Evolutionary conservation across 495 filamentous ascomycete species (phyloP).

Genomic region (Penicillium riverlandense): DNA sequence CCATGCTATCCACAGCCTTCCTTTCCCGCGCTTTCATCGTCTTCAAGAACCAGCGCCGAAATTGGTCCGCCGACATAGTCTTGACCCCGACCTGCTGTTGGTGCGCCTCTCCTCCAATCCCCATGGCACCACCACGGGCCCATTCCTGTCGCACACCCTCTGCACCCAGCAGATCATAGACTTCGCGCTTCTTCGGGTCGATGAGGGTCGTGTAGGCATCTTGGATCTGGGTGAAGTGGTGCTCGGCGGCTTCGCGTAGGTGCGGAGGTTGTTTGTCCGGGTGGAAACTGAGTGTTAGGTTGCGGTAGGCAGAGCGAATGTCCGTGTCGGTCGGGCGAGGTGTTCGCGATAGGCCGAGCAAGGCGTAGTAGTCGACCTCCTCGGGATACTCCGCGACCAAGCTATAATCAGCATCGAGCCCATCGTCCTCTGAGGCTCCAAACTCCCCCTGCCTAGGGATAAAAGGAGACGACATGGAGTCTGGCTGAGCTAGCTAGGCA

Average conservation of each 20-base stretch:
- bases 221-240: conserved; percentile 41
- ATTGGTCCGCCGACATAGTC: conserved; percentile 38
- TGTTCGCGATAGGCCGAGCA: conserved; percentile 40
- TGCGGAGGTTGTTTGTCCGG: conserved; percentile 50
- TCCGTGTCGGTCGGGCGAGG: conserved; percentile 40
- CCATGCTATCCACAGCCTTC: conserved; percentile 34
- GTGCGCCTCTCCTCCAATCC: conserved; percentile 20
- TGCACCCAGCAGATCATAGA: conserved; percentile 46
- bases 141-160: conserved; percentile 41
- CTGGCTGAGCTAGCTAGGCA: neutral
- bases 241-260: conserved; percentile 36
- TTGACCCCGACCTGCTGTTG: conserved; percentile 32
- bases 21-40: conserved; percentile 38
- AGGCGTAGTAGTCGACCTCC: conserved; percentile 41
- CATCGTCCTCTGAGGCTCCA: conserved; percentile 14
- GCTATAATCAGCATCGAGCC: conserved; percentile 16
- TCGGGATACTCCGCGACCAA: conserved; percentile 21
- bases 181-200: conserved; percentile 45
- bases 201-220: conserved; percentile 49
- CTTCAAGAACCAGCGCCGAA: conserved; percentile 43
- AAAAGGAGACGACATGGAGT: conserved; percentile 10
- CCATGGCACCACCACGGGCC: conserved; percentile 27
- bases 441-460: conserved; percentile 10
- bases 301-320: conserved; percentile 46
- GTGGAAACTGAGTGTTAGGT: conserved; percentile 49